These are phyloP conservation scores for Pyrenopolyporus hunteri DNA, from an alignment of 495 filamentous ascomycete species.

Conservation along the genomic window DNA sequence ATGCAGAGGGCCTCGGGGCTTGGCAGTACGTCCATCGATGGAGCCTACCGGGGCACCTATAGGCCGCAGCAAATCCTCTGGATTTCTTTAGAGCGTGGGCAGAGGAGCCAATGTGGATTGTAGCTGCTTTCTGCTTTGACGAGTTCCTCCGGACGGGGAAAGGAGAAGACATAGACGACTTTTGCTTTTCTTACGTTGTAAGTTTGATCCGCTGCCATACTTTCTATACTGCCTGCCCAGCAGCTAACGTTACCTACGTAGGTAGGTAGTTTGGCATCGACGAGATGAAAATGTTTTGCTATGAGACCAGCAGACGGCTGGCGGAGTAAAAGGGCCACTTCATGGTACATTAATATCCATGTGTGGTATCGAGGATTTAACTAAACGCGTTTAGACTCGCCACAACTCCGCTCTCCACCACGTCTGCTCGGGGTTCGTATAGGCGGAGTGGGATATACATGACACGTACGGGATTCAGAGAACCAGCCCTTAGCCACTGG, in stretches of 20 bases:
- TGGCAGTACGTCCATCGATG: constrained; percentile 31
- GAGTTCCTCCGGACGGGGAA: constrained; percentile 31
- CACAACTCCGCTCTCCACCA: constrained; percentile 18
- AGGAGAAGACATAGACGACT: constrained; percentile 38
- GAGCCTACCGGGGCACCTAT: constrained; percentile 37
- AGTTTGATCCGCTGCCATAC: not conserved
- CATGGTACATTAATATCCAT: no score
- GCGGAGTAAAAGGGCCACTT: constrained; percentile 3
- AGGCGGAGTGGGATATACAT: constrained; percentile 7
- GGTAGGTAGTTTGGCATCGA: constrained; percentile 29
- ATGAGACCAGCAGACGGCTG: constrained; percentile 27
- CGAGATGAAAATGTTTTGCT: constrained; percentile 36
- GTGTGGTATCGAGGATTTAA: no score
- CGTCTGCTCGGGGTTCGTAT: constrained; percentile 10
- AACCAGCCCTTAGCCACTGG: not conserved
- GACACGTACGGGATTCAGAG: not conserved
- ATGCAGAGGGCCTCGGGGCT: constrained; percentile 15
- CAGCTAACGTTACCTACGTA: not conserved
- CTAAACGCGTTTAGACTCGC: not conserved
- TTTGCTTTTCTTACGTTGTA: constrained; percentile 34
- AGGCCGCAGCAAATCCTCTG: constrained; percentile 30
- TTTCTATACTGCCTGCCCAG: not conserved
- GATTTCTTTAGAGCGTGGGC: constrained; percentile 40
- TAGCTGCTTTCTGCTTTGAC: constrained; percentile 29
- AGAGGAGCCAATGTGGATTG: constrained; percentile 37